Base-by-base conservation (phyloP, 176 grass and related monocot genomes). In the Tillandsia leiboldiana region DNA sequence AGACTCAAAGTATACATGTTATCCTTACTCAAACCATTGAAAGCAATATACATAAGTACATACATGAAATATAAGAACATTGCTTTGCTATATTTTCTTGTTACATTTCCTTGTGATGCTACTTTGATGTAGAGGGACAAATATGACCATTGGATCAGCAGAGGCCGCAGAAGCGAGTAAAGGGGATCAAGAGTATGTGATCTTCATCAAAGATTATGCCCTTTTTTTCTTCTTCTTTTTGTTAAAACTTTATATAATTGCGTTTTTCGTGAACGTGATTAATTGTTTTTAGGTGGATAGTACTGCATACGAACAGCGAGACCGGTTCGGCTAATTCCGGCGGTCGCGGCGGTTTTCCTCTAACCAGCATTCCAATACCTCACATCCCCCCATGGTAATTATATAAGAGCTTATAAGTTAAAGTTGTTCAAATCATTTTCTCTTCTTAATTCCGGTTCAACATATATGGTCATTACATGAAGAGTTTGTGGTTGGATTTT, bases 301-400 rank as follows among this genome's bases (percentile, higher is more conserved):
- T 71, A 20, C 50, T 8, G 64, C 73, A 26, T 73, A 58, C 79
- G 57, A 66, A 73, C 73, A 69, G 51, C 76, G 58, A 66, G 68
- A 72, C 68, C 12, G 72, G 68, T 10, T 72, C 76, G 11, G 72
- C 2, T 2, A 72, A 52, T 10, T 22, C 59, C 9, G 18, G 69
- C 18, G 77, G 65, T 62, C 73, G 57, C 73, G 56, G 17, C 15
- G 15, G 56, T 15, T 10, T 20, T 61, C 12, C 56, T 22, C 22
- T 61, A 18, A 14, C 33, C 33, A 87, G 82, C 53, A 52, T 82
- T 11, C 79, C 79, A 67, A 63, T 86, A 49, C 22, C 84, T 49
- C 81, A 53, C 67, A 75, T 87, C 52, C 84, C 85, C 69, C 47
- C 77, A 53, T 87, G 80, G 85, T 87, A 42, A 42, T 42, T 33